phyloP scores from a whole-genome alignment of 2,329 filamentous ascomycete genomes.

The Blastomyces silverae region DNA sequence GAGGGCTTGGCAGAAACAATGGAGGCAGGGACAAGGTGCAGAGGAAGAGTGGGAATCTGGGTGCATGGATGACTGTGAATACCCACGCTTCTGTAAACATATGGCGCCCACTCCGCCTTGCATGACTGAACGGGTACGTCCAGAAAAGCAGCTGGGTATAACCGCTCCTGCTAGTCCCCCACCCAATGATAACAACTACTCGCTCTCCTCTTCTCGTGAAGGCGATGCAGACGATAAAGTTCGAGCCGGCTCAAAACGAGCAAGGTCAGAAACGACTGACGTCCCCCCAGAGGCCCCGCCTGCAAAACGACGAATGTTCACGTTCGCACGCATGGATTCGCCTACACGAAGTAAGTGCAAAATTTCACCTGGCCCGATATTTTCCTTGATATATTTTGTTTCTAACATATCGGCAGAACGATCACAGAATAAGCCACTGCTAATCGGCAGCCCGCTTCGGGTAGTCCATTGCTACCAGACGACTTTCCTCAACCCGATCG shows the following conservation, averaged over 20 bases:
- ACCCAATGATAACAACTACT: too few relatives aligned
- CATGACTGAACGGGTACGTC: too few relatives aligned
- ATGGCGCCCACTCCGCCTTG: background rate
- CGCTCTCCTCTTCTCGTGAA: background rate
- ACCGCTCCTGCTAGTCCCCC: background rate
- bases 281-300: background rate
- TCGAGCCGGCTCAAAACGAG: background rate
- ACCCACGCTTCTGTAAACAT: background rate
- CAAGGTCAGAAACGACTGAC: background rate
- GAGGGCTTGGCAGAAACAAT: constrained; percentile 37
- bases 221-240: background rate
- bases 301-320: background rate
- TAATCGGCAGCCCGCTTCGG: background rate
- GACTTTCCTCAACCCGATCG: background rate
- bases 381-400: background rate
- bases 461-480: background rate
- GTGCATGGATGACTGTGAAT: background rate
- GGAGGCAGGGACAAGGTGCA: constrained; percentile 9
- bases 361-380: background rate
- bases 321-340: background rate
- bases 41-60: constrained; percentile 14
- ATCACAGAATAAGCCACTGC: background rate
- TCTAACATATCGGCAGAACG: background rate
- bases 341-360: background rate
- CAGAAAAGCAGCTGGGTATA: background rate